Evolutionary conservation across 345 rosid species (phyloP).

Genomic region (Hibiscus syriacus): DNA sequence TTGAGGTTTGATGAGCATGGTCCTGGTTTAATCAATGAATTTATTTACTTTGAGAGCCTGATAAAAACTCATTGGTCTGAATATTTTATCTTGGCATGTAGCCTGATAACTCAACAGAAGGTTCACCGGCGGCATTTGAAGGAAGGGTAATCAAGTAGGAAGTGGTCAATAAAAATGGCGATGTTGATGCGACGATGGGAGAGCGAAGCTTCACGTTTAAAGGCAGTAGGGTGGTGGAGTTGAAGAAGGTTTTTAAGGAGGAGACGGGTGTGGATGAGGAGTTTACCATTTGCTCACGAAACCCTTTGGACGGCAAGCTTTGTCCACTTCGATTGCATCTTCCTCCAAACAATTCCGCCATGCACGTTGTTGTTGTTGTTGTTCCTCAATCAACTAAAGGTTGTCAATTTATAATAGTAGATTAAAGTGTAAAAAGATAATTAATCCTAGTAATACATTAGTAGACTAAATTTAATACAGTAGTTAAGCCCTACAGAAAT

Average conservation of each 20-base stretch:
- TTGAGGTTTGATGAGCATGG: slow-evolving; percentile 24
- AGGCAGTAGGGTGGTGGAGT: slow-evolving; percentile 57
- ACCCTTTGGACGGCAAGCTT: slow-evolving; percentile 49
- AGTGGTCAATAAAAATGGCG: slow-evolving; percentile 43
- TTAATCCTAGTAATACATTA: no score
- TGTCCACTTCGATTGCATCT: not conserved
- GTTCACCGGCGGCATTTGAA: slow-evolving; percentile 31
- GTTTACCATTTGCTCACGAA: slow-evolving; percentile 55
- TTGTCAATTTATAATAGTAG: not conserved
- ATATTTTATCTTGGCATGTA: no score
- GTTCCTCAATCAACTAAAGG: not conserved
- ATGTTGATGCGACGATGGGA: slow-evolving; percentile 33
- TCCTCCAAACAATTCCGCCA: not conserved
- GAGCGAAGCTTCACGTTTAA: slow-evolving; percentile 46
- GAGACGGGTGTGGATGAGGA: slow-evolving; percentile 45
- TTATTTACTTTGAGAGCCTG: slow-evolving; percentile 12
- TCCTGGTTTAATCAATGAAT: not conserved
- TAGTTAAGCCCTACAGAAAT: not conserved
- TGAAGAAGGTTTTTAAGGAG: slow-evolving; percentile 50
- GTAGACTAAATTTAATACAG: no score
- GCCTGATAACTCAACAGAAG: slow-evolving; percentile 19
- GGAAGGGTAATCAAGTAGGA: slow-evolving; percentile 65
- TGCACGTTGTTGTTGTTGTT: not conserved
- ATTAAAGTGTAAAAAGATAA: no score
- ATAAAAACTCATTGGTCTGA: no score